A percentile compares a stretch with the other conserved stretches of the same genome.
Conservation (phyloP, 2,329 filamentous ascomycete species). For the Knufia petricola region DNA sequence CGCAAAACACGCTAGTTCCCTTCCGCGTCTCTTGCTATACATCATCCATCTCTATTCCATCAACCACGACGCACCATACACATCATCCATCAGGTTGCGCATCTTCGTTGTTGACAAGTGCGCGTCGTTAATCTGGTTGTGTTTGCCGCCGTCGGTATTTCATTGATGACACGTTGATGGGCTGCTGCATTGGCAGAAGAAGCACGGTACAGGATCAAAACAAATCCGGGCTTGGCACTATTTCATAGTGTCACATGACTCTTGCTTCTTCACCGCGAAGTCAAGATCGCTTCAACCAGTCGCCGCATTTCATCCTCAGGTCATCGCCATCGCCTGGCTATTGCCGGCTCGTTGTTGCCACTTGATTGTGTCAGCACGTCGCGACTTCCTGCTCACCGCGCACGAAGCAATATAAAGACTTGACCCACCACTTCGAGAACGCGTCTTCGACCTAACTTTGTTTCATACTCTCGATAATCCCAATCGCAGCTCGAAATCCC, state of each 20-base stretch:
- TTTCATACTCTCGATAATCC: conserved; percentile 4
- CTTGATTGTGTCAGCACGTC: conserved; percentile 22
- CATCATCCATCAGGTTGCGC: neutral
- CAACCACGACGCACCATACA: neutral
- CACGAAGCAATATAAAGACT: neutral
- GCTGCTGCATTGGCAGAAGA: neutral
- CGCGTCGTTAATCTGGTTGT: too few relatives aligned
- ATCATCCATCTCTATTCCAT: conserved; percentile 3
- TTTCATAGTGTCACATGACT: conserved; percentile 10
- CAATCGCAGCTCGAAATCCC: conserved; percentile 3
- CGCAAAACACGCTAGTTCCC: conserved; percentile 6
- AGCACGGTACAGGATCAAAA: neutral
- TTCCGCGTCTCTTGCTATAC: conserved; percentile 1
- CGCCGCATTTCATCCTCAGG: neutral
- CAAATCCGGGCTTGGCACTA: conserved; percentile 4
- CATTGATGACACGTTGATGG: conserved; percentile 8
- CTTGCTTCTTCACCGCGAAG: neutral
- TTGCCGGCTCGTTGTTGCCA: conserved; percentile 17
- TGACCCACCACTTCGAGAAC: neutral
- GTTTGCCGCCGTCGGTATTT: neutral
- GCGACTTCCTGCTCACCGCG: neutral
- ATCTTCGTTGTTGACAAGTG: neutral
- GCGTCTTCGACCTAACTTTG: conserved; percentile 10
- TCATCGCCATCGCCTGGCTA: neutral
- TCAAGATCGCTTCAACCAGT: conserved; percentile 4